These are phyloP conservation scores for Blastocystis hominis DNA, from an alignment of 352 stramenopile species.

Conservation along the genomic window DNA sequence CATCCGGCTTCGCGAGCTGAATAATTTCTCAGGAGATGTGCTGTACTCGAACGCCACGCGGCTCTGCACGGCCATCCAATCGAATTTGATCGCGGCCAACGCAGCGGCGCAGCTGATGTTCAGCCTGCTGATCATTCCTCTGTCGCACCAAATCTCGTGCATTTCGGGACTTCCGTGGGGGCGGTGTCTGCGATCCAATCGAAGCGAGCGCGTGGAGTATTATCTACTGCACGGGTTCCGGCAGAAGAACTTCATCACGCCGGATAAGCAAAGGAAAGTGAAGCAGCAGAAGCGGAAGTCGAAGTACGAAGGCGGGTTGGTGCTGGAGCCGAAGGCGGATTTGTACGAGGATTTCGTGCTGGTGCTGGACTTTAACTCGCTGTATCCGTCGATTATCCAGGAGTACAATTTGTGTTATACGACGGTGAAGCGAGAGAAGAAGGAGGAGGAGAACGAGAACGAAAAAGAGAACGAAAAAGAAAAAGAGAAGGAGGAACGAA, in stretches of 20 bases:
- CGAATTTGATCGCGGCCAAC: background rate
- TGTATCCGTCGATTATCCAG: slow-evolving; percentile 99
- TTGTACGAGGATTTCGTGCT: slow-evolving; percentile 99
- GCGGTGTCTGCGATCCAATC: slow-evolving; percentile 87
- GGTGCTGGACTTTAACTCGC: slow-evolving; percentile 98
- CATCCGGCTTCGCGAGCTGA: slow-evolving; percentile 67
- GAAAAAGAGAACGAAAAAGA: slow-evolving; percentile 64
- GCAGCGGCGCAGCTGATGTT: slow-evolving; percentile 76
- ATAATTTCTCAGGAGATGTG: slow-evolving; percentile 82
- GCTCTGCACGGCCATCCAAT: slow-evolving; percentile 73
- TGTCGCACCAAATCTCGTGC: slow-evolving; percentile 95
- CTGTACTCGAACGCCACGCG: slow-evolving; percentile 87
- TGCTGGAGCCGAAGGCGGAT: slow-evolving; percentile 97
- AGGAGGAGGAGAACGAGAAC: slow-evolving; percentile 65
- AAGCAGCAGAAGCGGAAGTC: slow-evolving; percentile 58
- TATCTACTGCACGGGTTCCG: slow-evolving; percentile 98
- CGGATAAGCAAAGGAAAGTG: slow-evolving; percentile 71
- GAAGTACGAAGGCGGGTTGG: slow-evolving; percentile 88
- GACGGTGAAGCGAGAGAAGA: slow-evolving; percentile 77
- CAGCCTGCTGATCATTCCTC: slow-evolving; percentile 89
- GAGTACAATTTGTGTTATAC: slow-evolving; percentile 99
- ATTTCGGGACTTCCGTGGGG: slow-evolving; percentile 95
- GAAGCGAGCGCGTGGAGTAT: slow-evolving; percentile 95
- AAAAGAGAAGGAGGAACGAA: slow-evolving; percentile 62
- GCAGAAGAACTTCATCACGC: slow-evolving; percentile 87